Evolutionary conservation across 345 rosid species (phyloP).

Genomic region (Bruguiera parviflora): DNA sequence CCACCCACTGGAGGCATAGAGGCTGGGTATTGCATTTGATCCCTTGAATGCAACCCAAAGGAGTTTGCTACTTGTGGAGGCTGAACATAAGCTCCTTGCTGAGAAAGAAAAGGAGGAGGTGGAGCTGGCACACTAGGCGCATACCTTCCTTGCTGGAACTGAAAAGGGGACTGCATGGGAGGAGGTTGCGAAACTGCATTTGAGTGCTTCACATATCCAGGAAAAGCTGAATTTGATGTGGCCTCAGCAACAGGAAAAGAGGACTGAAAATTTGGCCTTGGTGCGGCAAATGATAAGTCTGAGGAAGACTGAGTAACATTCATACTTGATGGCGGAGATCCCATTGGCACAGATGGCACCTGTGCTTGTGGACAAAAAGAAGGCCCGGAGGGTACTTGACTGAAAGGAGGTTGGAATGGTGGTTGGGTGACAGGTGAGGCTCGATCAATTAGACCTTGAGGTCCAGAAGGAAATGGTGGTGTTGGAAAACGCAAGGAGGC

Average conservation of each 20-base stretch:
- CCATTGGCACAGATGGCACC: slow-evolving; percentile 49
- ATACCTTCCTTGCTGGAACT: slow-evolving; percentile 51
- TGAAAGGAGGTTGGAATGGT: slow-evolving; percentile 48
- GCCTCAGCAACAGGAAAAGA: slow-evolving; percentile 37
- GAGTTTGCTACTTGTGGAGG: slow-evolving; percentile 39
- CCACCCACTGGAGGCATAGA: slow-evolving; percentile 65
- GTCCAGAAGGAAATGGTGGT: slow-evolving; percentile 45
- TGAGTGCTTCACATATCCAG: slow-evolving; percentile 61
- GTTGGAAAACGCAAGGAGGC: slow-evolving; percentile 52
- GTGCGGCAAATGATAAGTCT: slow-evolving; percentile 30
- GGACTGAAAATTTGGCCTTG: slow-evolving; percentile 53
- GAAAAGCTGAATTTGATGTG: slow-evolving; percentile 46
- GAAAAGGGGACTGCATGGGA: slow-evolving; percentile 48
- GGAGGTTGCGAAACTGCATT: slow-evolving; percentile 43
- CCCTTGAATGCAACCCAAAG: slow-evolving; percentile 42
- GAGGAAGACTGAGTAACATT: slow-evolving; percentile 37
- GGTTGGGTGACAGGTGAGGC: slow-evolving; percentile 49
- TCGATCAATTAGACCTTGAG: slow-evolving; percentile 44
- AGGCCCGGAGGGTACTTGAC: slow-evolving; percentile 46
- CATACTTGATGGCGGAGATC: slow-evolving; percentile 45
- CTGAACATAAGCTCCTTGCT: slow-evolving; percentile 47
- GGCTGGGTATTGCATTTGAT: slow-evolving; percentile 55
- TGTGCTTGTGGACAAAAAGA: slow-evolving; percentile 52
- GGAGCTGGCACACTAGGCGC: slow-evolving; percentile 34
- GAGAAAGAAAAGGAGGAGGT: slow-evolving; percentile 50